Evolutionary conservation across 2,329 filamentous ascomycete genomes (phyloP), one percentile per base, ranked within the genome.

Genomic region (Neophaeococcomyces mojaviensis): DNA sequence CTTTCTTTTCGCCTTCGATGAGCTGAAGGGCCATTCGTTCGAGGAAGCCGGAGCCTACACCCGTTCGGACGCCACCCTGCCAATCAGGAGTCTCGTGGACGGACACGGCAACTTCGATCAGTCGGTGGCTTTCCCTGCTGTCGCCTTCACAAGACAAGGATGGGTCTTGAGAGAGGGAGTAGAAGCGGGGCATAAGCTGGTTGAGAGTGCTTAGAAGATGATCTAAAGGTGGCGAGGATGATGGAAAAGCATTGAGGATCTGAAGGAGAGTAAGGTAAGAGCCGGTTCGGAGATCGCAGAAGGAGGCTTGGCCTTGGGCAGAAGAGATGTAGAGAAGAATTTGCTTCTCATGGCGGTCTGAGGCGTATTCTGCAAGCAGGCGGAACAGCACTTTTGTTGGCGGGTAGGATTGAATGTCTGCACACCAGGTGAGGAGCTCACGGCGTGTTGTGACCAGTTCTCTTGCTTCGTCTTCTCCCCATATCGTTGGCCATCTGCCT

Each of bases 81-180:
- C 87, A 96, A 65, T 95, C 83, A 26, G 79, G 71, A 2, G 82
- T 80, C 64, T 96, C 88, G 64, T 97, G 92, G 49, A 98, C 82
- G 6, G 89, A 94, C 47, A 98, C 92, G n/a, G 92, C 92, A 59
- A 97, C 86, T 69, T 97, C 92, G 58, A 98, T 82, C 49, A 97
- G 70, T 24, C 89, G 85, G 53, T 86, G 84, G 55, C 78, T 77
- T 53, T 84, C 78, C 32, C 79, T 77, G 52, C 84, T 84, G 51
- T 80, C 77, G 18, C 81, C 76, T 51, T 78, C 77, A 50, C 78
- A 85, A 2, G 80, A 84, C 55, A 94, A 81, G 53, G 92, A 86
- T 0, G 92, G 92, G 60, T 98, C 92, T 64, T 95, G 96, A 44
- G 89, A 96, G 12, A 98, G 80, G 3, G 90, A 97, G 71, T 98